Conservation (phyloP, 331 rosid genomes). For the Erythrophleum ivorense region DNA sequence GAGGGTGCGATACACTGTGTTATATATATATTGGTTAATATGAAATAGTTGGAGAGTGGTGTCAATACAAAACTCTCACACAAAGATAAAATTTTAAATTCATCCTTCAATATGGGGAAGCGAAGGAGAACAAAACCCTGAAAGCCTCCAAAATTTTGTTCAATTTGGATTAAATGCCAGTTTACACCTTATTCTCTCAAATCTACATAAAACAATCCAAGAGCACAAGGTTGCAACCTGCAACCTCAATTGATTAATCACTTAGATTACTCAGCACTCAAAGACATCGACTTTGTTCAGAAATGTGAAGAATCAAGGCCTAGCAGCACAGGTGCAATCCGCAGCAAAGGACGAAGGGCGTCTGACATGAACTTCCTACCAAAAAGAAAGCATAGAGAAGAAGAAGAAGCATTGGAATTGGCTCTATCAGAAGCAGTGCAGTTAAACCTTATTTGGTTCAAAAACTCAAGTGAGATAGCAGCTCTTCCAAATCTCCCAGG, state of each 20-base stretch:
- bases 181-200: background rate
- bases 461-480: constrained; percentile 41
- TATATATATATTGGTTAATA: no score
- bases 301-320: constrained; percentile 21
- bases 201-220: background rate
- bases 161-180: background rate
- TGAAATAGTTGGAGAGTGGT: no score
- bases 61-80: no score
- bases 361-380: constrained; percentile 59
- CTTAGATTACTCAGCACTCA: background rate
- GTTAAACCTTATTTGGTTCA: constrained; percentile 50
- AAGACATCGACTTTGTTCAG: background rate
- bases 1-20: background rate
- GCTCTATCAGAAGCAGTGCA: constrained; percentile 37
- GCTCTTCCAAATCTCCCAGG: constrained; percentile 50
- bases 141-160: background rate
- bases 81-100: background rate
- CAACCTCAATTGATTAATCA: background rate
- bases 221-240: background rate
- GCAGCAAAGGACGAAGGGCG: constrained; percentile 46
- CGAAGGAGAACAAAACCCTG: background rate
- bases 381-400: constrained; percentile 49
- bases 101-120: background rate
- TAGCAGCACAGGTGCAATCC: constrained; percentile 41
- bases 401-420: background rate